These are phyloP conservation scores for Pestalotiopsis sp. DNA, from an alignment of 2,329 filamentous ascomycete species.

Conservation along the genomic window DNA sequence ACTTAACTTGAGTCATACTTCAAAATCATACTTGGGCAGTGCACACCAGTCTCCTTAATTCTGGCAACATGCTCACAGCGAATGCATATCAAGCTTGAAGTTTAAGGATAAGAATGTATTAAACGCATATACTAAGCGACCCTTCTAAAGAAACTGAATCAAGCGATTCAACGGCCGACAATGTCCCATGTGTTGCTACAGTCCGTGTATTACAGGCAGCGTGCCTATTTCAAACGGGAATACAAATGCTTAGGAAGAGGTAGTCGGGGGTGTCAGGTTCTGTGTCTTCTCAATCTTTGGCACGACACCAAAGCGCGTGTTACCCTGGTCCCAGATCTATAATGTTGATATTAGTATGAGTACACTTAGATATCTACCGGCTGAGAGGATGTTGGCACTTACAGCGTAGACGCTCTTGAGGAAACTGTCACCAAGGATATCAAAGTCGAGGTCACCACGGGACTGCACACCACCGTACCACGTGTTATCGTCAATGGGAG, in stretches of 20 bases:
- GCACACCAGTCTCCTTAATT: too few species aligned
- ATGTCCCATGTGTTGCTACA: neutral
- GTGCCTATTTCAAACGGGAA: neutral
- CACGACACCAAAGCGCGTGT: constrained; percentile 60
- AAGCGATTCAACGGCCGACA: neutral
- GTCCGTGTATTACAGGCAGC: neutral
- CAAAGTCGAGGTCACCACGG: constrained; percentile 58
- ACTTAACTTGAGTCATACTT: constrained; percentile 19
- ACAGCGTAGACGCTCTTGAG: constrained; percentile 68
- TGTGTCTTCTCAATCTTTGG: constrained; percentile 50
- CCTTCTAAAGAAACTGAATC: neutral
- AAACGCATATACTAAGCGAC: neutral
- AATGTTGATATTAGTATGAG: constrained; percentile 14
- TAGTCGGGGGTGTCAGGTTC: constrained; percentile 24
- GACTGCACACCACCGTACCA: constrained; percentile 69
- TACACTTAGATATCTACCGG: neutral
- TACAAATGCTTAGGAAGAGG: neutral
- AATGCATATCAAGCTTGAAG: too few species aligned
- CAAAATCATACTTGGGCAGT: too few species aligned
- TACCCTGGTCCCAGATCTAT: constrained; percentile 65
- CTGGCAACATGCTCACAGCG: too few species aligned
- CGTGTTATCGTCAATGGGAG: constrained; percentile 51
- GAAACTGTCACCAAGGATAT: constrained; percentile 67
- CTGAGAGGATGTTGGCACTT: constrained; percentile 29
- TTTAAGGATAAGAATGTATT: neutral